phyloP scores from a whole-genome alignment of 208 protist genomes.

The Leishmania martiniquensis region DNA sequence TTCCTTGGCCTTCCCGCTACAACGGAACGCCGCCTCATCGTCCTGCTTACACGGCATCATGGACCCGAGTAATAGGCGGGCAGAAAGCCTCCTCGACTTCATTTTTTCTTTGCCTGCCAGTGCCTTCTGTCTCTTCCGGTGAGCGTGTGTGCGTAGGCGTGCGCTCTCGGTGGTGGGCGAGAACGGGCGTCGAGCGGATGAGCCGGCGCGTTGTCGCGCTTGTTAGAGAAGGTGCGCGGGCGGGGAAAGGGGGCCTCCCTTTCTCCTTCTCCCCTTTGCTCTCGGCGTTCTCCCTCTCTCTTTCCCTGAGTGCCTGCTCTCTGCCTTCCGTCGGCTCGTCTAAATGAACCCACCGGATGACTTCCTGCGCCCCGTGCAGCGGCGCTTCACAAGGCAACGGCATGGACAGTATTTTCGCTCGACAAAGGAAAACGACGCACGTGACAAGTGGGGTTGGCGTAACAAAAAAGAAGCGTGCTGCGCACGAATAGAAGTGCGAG shows the following conservation, averaged over 20 bases:
- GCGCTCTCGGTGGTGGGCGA: not conserved
- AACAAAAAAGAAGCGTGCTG: not conserved
- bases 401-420: not conserved
- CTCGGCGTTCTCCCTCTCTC: not conserved
- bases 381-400: not conserved
- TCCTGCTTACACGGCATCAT: not conserved
- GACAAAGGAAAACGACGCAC: not conserved
- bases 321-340: not conserved
- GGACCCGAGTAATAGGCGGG: not conserved
- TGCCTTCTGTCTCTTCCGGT: not conserved
- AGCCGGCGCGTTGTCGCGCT: not conserved
- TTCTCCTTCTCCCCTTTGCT: not conserved
- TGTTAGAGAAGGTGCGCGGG: not conserved
- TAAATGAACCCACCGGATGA: not conserved
- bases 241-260: not conserved
- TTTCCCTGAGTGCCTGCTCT: not conserved
- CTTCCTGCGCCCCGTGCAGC: not conserved
- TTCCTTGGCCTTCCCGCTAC: not conserved
- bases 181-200: not conserved
- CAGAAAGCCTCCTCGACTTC: not conserved
- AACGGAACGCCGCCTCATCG: not conserved
- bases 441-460: no score
- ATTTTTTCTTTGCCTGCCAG: not conserved
- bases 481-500: not conserved
- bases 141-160: not conserved